Percentiles rank a stretch among this genome's conserved stretches.
These are phyloP conservation scores for Raddia guianensis DNA, from an alignment of 176 grass and related monocot species.

Conservation along the genomic window DNA sequence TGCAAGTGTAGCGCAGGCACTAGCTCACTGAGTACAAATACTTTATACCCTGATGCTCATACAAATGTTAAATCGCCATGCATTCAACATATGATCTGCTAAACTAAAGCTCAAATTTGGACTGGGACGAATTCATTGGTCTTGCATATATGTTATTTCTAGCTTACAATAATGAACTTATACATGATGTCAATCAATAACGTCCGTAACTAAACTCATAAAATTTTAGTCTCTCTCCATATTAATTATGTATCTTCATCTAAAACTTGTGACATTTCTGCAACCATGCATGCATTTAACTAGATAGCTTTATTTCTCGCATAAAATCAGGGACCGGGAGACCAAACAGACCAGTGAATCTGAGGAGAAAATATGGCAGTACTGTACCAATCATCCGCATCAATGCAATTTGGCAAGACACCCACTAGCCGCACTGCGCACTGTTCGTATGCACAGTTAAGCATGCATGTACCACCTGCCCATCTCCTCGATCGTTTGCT, in stretches of 20 bases:
- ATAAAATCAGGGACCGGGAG: slow-evolving; percentile 35
- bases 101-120: neutral
- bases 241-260: neutral
- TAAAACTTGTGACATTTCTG: neutral
- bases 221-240: neutral
- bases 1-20: neutral
- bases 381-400: neutral
- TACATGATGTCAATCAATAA: neutral
- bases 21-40: neutral
- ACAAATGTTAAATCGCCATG: neutral
- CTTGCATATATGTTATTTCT: neutral
- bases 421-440: slow-evolving; percentile 20
- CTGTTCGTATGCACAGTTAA: slow-evolving; percentile 28
- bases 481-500: too few species aligned
- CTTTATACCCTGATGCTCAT: neutral
- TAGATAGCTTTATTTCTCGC: neutral
- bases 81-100: neutral
- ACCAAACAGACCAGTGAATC: slow-evolving; percentile 27
- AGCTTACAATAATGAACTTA: neutral
- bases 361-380: neutral
- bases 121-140: neutral
- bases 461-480: neutral
- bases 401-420: slow-evolving; percentile 13
- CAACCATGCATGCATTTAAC: neutral
- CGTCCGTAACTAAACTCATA: neutral